Base-by-base conservation (phyloP, 2,329 filamentous ascomycete species). In the Monilinia aucupariae region DNA sequence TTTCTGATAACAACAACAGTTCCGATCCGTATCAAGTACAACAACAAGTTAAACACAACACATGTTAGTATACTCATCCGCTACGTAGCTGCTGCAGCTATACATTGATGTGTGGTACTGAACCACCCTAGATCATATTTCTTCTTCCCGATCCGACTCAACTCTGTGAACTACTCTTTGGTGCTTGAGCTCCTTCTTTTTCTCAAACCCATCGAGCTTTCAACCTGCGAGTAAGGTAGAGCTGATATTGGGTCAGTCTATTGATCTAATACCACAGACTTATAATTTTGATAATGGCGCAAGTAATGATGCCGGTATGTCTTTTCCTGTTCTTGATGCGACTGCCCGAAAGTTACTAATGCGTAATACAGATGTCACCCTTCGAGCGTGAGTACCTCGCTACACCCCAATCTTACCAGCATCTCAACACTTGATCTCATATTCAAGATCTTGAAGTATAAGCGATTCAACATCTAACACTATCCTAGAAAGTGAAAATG, bases 231-330 rank as follows among this genome's bases (percentile, higher is more conserved):
- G 1, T 45, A 20, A 25, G 48, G 0, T 10, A 34, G 4, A 20
- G n/a, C 54, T 58, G 20, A 58, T 9, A 47, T 22, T 20, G 4
- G 25, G 4, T 17, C 37, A 37, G 30, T 48, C 8, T n/a, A 8
- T 37, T 25, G 20, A 20, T 1, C 13, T 9, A 12, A 34, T 47
- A 47, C 30, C 3, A 47, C 8, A 34, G 17, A 37, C 13, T 47
- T 25, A 13, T 34, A 34, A 3, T 20, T 17, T 47, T 47, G n/a
- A 58, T 34, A 43, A 58, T 58, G 54, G 20, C 54, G 30, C 54
- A 58, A 58, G 43, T 47, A 17, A 58, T 58, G 43, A 47, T 58
- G 54, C 54, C 54, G 8, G 54, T 58, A 47, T 48, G 54, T 58
- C 4, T 22, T n/a, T 34, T 12, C 47, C n/a, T 12, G 20, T 47